phyloP scores from a whole-genome alignment of 805 yeast species.

The Candida adriatica region DNA sequence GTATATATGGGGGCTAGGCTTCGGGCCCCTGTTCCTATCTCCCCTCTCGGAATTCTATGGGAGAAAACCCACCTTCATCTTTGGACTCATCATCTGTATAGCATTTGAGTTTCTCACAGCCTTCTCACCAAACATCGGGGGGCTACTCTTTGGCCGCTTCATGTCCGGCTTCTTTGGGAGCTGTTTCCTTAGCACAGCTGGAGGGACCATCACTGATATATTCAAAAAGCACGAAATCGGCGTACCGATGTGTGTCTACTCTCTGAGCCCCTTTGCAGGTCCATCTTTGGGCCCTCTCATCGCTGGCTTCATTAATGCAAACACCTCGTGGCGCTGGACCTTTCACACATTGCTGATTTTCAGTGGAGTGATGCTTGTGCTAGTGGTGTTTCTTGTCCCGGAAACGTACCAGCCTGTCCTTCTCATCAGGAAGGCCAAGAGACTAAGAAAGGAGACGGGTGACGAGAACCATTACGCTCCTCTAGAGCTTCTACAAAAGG shows the following conservation, averaged over 20 bases:
- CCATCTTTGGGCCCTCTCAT: constrained; percentile 66
- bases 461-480: constrained; percentile 40
- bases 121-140: constrained; percentile 54
- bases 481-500: constrained; percentile 31
- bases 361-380: constrained; percentile 46
- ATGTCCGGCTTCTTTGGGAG: constrained; percentile 70
- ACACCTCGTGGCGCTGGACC: constrained; percentile 61
- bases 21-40: constrained; percentile 59
- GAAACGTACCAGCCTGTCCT: constrained; percentile 62
- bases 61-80: constrained; percentile 50
- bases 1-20: constrained; percentile 64
- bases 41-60: constrained; percentile 68
- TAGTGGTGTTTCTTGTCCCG: constrained; percentile 39
- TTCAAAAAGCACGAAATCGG: constrained; percentile 57
- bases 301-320: constrained; percentile 46
- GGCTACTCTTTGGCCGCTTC: constrained; percentile 57
- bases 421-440: constrained; percentile 43
- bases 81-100: constrained; percentile 52
- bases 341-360: constrained; percentile 59
- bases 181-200: constrained; percentile 69
- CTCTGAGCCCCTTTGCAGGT: constrained; percentile 60
- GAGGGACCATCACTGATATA: constrained; percentile 70
- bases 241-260: constrained; percentile 59
- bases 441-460: constrained; percentile 44
- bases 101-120: constrained; percentile 49